These are phyloP conservation scores for Prunus armeniaca DNA, from an alignment of 306 rosid species.

Conservation along the genomic window DNA sequence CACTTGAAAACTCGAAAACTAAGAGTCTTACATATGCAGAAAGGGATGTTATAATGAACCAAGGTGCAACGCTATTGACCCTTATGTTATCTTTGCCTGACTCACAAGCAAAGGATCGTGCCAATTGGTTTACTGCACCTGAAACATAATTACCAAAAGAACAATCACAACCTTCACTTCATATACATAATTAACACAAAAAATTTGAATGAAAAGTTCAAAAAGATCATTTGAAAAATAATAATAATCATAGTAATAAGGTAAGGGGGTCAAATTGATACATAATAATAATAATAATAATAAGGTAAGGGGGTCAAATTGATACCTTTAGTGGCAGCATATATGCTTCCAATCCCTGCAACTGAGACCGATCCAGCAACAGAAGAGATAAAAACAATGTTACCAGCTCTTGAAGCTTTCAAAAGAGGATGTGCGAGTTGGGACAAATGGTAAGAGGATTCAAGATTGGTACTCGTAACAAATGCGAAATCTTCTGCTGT, in stretches of 20 bases:
- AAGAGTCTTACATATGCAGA: slow-evolving; percentile 8
- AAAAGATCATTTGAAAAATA: neutral
- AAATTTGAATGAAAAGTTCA: neutral
- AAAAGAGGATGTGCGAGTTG: slow-evolving; percentile 53
- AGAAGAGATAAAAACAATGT: slow-evolving; percentile 39
- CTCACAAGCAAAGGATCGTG: slow-evolving; percentile 52
- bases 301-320: too few relatives aligned
- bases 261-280: neutral
- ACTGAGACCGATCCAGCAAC: slow-evolving; percentile 13
- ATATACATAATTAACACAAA: too few relatives aligned
- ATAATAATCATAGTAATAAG: too few relatives aligned
- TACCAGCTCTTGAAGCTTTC: slow-evolving; percentile 36
- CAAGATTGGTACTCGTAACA: slow-evolving; percentile 38
- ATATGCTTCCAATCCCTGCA: slow-evolving; percentile 6
- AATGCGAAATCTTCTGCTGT: slow-evolving; percentile 32
- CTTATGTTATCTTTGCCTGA: slow-evolving; percentile 62
- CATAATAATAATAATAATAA: neutral
- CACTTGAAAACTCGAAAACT: neutral
- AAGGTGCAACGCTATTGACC: slow-evolving; percentile 53
- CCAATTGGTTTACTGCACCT: slow-evolving; percentile 53
- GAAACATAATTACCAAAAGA: neutral
- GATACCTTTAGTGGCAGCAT: slow-evolving; percentile 39
- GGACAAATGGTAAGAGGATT: slow-evolving; percentile 30
- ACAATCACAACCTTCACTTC: too few relatives aligned
- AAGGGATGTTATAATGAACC: slow-evolving; percentile 33